Base-by-base conservation (phyloP, 2,329 filamentous ascomycete genomes). In the Raffaelea ambrosiae region DNA sequence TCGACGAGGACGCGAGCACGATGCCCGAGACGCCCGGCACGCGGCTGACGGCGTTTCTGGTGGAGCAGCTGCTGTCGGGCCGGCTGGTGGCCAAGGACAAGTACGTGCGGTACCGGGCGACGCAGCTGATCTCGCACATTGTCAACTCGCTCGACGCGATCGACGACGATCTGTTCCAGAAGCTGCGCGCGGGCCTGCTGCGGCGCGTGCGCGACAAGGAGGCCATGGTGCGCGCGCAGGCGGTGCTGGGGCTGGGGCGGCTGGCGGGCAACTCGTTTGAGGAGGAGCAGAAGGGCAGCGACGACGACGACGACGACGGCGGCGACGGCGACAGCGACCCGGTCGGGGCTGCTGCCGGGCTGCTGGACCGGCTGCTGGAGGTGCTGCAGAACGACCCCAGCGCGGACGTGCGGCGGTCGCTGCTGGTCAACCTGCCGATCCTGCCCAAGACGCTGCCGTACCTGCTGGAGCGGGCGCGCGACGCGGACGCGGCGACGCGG, bases 141-240 rank as follows among this genome's bases (percentile, higher is more conserved):
- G 84, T 98, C 67, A 95, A 95, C 67, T 93, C 86, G 13, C 74
- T 98, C 22, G 88, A 95, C 53, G 84, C 88, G 2, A 88, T 97
- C 57, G 93, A 97, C 58, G 89, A 95, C 61, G 88, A 93, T 43
- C 68, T 96, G 11, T 98, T 95, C 62, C 82, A 89, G 57, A 79
- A 88, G 50, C 73, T 97, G 51, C 79, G 88, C 46, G 76, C 87
- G 46, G 86, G 84, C 0, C 71, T 98, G 35, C 69, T 95, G 40
- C 94, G 86, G 66, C 79, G 93, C 31, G 84, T 97, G 44, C 82
- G 88, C 55, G 93, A 98, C 67, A 97, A 96, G 66, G 93, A 98
- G 63, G 79, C 89, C 7, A 86, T 90, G 62, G 88, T 98, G 9
- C 82, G 93, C 51, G 83, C 93, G 5, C 93, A 98, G 63, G 93